These are phyloP conservation scores for Hymenoscyphus fructigenus DNA, from an alignment of 2,329 filamentous ascomycete genomes.

Conservation along the genomic window DNA sequence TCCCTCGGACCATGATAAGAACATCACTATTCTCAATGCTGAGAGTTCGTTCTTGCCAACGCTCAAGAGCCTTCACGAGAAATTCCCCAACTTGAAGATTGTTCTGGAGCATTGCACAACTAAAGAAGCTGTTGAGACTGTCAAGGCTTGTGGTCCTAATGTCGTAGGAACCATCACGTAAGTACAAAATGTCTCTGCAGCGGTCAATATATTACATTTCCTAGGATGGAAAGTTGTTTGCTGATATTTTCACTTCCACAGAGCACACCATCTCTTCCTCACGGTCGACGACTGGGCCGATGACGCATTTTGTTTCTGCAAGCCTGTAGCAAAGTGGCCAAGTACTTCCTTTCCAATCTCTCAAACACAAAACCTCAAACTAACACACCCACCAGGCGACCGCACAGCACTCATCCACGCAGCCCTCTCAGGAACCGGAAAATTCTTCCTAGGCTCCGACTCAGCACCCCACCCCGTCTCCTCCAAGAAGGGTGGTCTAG, in stretches of 20 bases:
- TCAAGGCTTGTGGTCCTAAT: slow-evolving; percentile 71
- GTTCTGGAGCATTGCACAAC: slow-evolving; percentile 87
- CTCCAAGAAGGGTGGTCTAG: slow-evolving; percentile 57
- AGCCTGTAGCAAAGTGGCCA: slow-evolving; percentile 47
- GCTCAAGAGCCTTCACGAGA: slow-evolving; percentile 67
- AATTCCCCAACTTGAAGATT: slow-evolving; percentile 71
- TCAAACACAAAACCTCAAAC: slow-evolving; percentile 49
- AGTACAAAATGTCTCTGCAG: background rate
- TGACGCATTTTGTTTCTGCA: slow-evolving; percentile 61
- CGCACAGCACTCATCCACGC: slow-evolving; percentile 3
- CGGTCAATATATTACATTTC: background rate
- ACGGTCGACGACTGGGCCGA: slow-evolving; percentile 73
- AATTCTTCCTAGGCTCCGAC: slow-evolving; percentile 68
- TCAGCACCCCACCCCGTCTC: slow-evolving; percentile 60
- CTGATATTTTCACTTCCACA: background rate
- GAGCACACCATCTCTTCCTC: slow-evolving; percentile 44
- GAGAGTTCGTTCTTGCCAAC: slow-evolving; percentile 81
- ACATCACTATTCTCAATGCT: slow-evolving; percentile 62
- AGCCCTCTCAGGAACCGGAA: slow-evolving; percentile 56
- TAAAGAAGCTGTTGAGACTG: slow-evolving; percentile 74
- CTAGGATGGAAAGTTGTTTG: background rate
- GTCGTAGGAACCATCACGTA: slow-evolving; percentile 56
- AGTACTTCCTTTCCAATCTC: slow-evolving; percentile 45
- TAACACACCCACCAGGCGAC: slow-evolving; percentile 40
- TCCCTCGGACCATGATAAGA: slow-evolving; percentile 42